phyloP scores from a whole-genome alignment of 495 filamentous ascomycete genomes.

The Massariosphaeria phaeospora region DNA sequence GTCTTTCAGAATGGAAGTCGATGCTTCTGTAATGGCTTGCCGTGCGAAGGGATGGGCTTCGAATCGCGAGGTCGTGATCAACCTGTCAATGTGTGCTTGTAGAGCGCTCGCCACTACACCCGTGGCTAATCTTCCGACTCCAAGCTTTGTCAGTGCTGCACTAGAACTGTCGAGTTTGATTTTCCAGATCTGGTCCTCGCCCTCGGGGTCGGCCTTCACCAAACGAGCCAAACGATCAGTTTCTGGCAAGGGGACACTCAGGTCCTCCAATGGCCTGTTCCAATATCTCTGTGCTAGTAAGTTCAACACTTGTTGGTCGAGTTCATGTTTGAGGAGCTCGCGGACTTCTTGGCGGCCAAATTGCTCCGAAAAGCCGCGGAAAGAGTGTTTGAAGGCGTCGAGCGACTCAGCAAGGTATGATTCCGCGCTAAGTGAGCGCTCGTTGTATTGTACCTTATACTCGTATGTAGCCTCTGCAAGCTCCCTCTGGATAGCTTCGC shows the following conservation, averaged over 20 bases:
- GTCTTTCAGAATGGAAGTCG: conserved; percentile 81
- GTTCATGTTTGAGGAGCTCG: conserved; percentile 80
- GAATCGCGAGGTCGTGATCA: conserved; percentile 77
- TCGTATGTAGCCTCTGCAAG: conserved; percentile 97
- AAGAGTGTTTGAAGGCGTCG: conserved; percentile 95
- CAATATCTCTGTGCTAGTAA: conserved; percentile 93
- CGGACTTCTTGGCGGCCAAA: conserved; percentile 89
- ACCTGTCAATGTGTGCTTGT: conserved; percentile 75
- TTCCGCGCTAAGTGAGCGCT: conserved; percentile 87
- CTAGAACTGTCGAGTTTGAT: conserved; percentile 89
- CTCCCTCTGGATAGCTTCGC: conserved; percentile 88
- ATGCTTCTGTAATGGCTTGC: conserved; percentile 84
- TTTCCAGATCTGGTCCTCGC: conserved; percentile 81
- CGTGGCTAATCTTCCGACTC: conserved; percentile 87
- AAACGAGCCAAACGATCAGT: conserved; percentile 69
- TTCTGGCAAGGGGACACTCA: conserved; percentile 57
- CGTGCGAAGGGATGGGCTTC: conserved; percentile 83
- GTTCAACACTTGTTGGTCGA: conserved; percentile 93
- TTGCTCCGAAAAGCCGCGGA: conserved; percentile 82
- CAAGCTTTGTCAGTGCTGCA: conserved; percentile 84
- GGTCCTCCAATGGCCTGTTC: conserved; percentile 89
- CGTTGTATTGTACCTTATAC: conserved; percentile 99
- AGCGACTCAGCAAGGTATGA: conserved; percentile 92
- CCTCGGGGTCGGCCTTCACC: conserved; percentile 75
- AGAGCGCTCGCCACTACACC: conserved; percentile 81